Conservation (phyloP, 1,284 basidiomycete species). For the Omphalotus olearius region DNA sequence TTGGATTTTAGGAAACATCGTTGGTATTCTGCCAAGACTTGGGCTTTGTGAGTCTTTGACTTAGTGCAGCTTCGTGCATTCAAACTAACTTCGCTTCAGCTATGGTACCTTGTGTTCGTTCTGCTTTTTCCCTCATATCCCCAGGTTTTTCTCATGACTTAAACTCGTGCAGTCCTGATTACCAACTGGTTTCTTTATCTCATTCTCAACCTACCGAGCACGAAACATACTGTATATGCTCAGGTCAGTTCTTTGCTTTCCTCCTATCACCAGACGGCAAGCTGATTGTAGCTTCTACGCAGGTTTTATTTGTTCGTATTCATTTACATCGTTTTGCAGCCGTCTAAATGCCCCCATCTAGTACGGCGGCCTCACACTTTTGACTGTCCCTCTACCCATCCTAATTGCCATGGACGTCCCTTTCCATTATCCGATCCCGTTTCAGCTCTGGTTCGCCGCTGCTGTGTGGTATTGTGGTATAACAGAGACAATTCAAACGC, state of each 20-base stretch:
- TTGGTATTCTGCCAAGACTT: conserved; percentile 24
- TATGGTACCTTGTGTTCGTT: conserved; percentile 17
- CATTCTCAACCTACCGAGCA: conserved; percentile 21
- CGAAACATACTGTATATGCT: conserved; percentile 11
- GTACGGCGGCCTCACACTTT: conserved; percentile 21
- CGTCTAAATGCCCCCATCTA: conserved; percentile 3
- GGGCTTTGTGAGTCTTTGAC: conserved; percentile 20
- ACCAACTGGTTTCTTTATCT: conserved; percentile 26
- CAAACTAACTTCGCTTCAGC: conserved; percentile 10
- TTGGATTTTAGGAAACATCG: conserved; percentile 19
- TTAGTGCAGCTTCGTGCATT: background rate
- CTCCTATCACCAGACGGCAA: background rate
- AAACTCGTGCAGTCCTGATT: conserved; percentile 18
- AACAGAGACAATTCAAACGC: conserved; percentile 22
- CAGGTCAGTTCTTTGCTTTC: background rate
- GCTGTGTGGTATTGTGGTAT: conserved; percentile 29
- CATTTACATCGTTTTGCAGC: background rate
- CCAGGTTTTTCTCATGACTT: background rate
- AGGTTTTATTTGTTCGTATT: conserved; percentile 18
- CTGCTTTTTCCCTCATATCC: background rate
- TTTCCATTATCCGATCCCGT: conserved; percentile 22
- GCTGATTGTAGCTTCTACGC: background rate
- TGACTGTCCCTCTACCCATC: conserved; percentile 33
- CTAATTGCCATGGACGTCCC: conserved; percentile 33
- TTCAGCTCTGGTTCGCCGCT: conserved; percentile 28